Base-by-base conservation (phyloP, 768 basidiomycete genomes). In the Nidularia pulvinata region DNA sequence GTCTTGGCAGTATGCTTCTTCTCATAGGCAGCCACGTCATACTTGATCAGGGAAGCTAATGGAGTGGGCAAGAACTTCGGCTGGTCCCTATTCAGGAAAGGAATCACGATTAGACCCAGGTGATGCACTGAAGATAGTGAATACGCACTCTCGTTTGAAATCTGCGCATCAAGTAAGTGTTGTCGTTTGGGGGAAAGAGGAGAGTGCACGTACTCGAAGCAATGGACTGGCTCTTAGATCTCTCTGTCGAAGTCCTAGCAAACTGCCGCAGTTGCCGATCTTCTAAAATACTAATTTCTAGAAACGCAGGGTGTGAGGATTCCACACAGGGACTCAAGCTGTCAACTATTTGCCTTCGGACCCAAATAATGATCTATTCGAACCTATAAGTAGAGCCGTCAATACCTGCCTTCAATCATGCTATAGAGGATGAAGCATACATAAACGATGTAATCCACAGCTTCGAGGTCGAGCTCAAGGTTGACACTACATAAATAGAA, bases 191-290 rank as follows among this genome's bases (percentile, higher is more conserved):
- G n/a, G 7, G 37, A 39, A 52, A 22, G 45, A 22, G 22, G 9
- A 34, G n/a, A 1, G 49, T 48, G 22, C 34, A 36, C 19, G 13
- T 59, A 82, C 80, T 82, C 4, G 70, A 63, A 11, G 74, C 79
- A 55, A 81, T 70, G 5, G 79, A 73, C 46, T 74, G 75, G 52
- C 77, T 73, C 62, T 73, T 77, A 2, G 79, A 70, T 35, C 76
- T 66, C 55, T 78, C 74, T 10, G 72, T 76, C 46, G 77, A 60
- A 22, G 77, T 62, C 44, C 72, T 65, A 5, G 75, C 73, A 33
- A 75, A 60, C 55, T 77, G 76, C 6, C 75, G 66, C 46, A 72
- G 56, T 45, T 71, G 65, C 68, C 67, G 72, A 30, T 72, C 70
- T 9, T 66, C 68, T 14, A 69, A 55, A 5, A 19, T 60, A 10